These are phyloP conservation scores for Phytophthora ramorum DNA, from an alignment of 352 stramenopile genomes.

Conservation along the genomic window DNA sequence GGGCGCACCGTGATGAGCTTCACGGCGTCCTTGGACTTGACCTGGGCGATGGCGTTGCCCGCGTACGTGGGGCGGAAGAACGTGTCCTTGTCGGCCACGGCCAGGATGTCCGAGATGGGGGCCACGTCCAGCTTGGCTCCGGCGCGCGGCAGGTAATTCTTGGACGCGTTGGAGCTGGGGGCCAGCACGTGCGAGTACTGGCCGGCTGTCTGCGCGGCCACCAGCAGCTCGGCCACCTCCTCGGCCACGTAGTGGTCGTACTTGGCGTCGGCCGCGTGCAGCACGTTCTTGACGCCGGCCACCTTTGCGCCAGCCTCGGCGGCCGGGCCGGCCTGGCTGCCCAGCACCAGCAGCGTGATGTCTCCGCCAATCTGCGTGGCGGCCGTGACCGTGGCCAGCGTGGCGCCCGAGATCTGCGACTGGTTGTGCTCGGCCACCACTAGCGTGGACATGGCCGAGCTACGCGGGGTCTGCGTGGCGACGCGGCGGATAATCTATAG, in stretches of 20 bases:
- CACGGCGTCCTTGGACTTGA: conserved; percentile 90
- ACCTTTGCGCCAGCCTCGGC: conserved; percentile 81
- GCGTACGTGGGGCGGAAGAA: conserved; percentile 93
- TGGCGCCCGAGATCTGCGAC: conserved; percentile 68
- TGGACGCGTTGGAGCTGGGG: conserved; percentile 95
- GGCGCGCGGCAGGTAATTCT: conserved; percentile 97
- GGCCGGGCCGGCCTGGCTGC: conserved; percentile 62
- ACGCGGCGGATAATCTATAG: conserved; percentile 62
- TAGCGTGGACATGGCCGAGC: conserved; percentile 72
- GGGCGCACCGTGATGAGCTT: conserved; percentile 97
- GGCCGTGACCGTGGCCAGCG: conserved; percentile 89
- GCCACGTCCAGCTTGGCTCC: conserved; percentile 95
- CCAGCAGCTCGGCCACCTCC: conserved; percentile 84
- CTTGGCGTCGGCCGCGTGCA: conserved; percentile 86
- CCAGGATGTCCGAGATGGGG: conserved; percentile 97
- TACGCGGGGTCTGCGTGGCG: conserved; percentile 37
- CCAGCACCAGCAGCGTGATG: conserved; percentile 80
- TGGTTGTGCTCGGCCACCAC: conserved; percentile 91
- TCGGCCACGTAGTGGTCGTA: conserved; percentile 91
- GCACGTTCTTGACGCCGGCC: conserved; percentile 79
- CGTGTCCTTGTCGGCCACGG: conserved; percentile 92
- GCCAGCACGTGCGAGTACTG: conserved; percentile 94
- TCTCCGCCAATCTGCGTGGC: conserved; percentile 84
- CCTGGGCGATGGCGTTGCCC: conserved; percentile 86
- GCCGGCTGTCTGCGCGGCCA: conserved; percentile 65